phyloP scores from a whole-genome alignment of 805 yeast genomes.

The Candida taoyuanica region DNA sequence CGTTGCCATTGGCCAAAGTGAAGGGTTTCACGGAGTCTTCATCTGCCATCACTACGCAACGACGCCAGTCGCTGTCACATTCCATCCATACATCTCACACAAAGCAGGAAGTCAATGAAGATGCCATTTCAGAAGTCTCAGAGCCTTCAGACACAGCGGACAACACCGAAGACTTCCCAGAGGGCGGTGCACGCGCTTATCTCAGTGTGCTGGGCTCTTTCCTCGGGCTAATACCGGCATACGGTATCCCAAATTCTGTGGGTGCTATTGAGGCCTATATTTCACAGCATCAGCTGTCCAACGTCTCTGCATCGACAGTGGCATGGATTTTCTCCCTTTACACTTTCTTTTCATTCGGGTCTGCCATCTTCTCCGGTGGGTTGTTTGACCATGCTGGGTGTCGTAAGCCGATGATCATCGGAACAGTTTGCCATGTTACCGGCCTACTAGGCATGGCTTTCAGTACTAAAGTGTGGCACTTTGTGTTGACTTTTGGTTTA shows the following conservation, averaged over 20 bases:
- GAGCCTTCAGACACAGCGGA: background rate
- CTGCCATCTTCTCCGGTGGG: constrained; percentile 39
- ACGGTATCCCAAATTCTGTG: constrained; percentile 52
- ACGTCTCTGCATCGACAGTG: constrained; percentile 39
- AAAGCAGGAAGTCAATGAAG: background rate
- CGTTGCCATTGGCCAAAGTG: background rate
- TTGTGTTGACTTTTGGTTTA: constrained; percentile 47
- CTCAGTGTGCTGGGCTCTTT: constrained; percentile 51
- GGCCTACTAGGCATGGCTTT: constrained; percentile 43
- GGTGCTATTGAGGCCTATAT: constrained; percentile 62
- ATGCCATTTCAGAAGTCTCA: background rate
- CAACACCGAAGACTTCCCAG: constrained; percentile 33
- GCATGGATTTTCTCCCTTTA: constrained; percentile 50
- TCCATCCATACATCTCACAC: background rate
- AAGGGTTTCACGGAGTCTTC: background rate
- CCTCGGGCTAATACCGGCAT: constrained; percentile 45
- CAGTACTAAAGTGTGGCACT: constrained; percentile 42
- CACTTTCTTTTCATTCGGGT: constrained; percentile 24
- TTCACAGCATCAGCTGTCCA: constrained; percentile 44
- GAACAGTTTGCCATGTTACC: constrained; percentile 31
- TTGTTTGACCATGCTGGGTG: constrained; percentile 44
- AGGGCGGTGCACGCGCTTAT: constrained; percentile 53
- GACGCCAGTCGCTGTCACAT: background rate
- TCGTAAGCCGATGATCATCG: constrained; percentile 31
- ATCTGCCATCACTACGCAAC: background rate